phyloP scores from a whole-genome alignment of 202 grass and related monocot genomes.

The Saccharum hybrid region DNA sequence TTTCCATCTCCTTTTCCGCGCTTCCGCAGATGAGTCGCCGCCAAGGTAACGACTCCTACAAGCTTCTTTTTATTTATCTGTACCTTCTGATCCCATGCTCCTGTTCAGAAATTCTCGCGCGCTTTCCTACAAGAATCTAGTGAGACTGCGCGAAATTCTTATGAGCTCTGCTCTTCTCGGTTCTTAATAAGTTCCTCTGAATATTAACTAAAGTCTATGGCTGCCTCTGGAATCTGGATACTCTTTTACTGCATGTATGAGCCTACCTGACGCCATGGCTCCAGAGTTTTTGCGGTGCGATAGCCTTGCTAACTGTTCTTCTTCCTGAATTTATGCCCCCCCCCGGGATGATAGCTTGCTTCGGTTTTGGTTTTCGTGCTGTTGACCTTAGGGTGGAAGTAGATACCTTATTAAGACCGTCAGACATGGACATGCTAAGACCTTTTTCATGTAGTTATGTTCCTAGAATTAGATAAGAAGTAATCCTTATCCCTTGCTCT shows the following conservation, averaged over 20 bases:
- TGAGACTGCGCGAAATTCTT: neutral
- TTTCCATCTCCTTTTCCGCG: neutral
- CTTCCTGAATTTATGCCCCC: neutral
- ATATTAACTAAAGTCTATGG: neutral
- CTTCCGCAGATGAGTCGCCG: conserved; percentile 24
- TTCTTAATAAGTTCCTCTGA: conserved; percentile 13
- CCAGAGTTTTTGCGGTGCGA: neutral
- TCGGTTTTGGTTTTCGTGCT: neutral
- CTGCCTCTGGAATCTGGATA: neutral
- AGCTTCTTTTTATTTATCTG: neutral
- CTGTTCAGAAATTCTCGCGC: neutral
- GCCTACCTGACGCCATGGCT: neutral
- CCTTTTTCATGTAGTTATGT: neutral
- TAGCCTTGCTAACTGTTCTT: neutral
- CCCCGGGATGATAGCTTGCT: neutral
- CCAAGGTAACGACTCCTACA: neutral
- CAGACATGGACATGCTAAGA: neutral
- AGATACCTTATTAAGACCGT: neutral
- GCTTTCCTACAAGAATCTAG: neutral
- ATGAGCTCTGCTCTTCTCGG: neutral
- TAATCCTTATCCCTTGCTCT: neutral
- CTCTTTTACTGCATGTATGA: neutral
- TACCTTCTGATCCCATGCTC: neutral
- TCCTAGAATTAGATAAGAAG: neutral
- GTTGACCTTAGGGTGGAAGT: neutral